A percentile compares a stretch with the other conserved stretches of the same genome.
phyloP scores from a whole-genome alignment of 371 early-diverging fungal genomes.

The Spiromyces aspiralis region DNA sequence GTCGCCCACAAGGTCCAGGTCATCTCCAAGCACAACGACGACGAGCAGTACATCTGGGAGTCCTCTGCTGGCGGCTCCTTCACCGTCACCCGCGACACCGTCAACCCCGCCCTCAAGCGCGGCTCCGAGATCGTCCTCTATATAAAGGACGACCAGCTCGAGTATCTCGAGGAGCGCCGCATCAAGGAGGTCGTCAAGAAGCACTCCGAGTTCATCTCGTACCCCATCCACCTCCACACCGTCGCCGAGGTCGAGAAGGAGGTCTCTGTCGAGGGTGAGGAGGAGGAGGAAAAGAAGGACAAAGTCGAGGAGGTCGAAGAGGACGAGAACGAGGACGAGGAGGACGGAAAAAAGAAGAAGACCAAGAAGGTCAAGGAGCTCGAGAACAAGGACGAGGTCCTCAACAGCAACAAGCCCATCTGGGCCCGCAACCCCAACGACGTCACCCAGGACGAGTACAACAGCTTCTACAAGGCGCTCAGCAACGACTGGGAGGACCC shows the following conservation, averaged over 20 bases:
- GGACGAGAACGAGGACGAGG: slow-evolving; percentile 43
- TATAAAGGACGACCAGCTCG: slow-evolving; percentile 83
- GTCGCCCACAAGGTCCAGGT: slow-evolving; percentile 92
- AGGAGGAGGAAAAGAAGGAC: slow-evolving; percentile 46
- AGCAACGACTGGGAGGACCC: slow-evolving; percentile 95
- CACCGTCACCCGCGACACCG: slow-evolving; percentile 75
- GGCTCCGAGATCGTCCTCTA: slow-evolving; percentile 79
- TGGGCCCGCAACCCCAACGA: slow-evolving; percentile 91
- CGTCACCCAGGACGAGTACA: slow-evolving; percentile 79
- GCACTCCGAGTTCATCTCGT: slow-evolving; percentile 88
- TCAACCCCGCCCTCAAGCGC: slow-evolving; percentile 57
- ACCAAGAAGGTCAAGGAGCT: slow-evolving; percentile 63
- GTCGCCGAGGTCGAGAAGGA: slow-evolving; percentile 86
- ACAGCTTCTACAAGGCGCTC: slow-evolving; percentile 84
- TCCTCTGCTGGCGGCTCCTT: slow-evolving; percentile 85
- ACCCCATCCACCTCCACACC: slow-evolving; percentile 79
- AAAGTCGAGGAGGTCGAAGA: slow-evolving; percentile 47
- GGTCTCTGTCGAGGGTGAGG: slow-evolving; percentile 53
- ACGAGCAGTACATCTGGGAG: slow-evolving; percentile 90
- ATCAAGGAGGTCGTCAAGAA: slow-evolving; percentile 88
- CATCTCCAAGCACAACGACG: slow-evolving; percentile 90
- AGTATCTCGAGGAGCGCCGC: slow-evolving; percentile 80
- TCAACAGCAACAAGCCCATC: slow-evolving; percentile 87
- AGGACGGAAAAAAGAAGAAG: slow-evolving; percentile 47
- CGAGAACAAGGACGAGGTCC: slow-evolving; percentile 62